These are phyloP conservation scores for Allodekkera sacchari DNA, from an alignment of 805 yeast genomes.

Conservation along the genomic window DNA sequence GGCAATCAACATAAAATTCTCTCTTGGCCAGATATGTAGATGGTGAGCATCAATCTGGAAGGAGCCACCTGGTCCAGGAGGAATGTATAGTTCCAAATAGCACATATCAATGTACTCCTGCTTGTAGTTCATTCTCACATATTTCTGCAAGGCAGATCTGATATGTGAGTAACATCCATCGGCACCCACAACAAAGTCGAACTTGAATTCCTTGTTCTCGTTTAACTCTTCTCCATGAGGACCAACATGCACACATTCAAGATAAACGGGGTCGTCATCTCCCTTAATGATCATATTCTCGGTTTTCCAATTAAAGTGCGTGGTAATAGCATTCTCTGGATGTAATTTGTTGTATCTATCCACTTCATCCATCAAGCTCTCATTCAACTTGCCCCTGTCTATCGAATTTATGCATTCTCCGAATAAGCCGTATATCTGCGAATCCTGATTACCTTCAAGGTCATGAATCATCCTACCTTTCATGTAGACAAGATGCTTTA, in stretches of 20 bases:
- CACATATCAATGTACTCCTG: constrained; percentile 81
- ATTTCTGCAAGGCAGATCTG: constrained; percentile 59
- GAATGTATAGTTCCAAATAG: constrained; percentile 73
- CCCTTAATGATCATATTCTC: constrained; percentile 28
- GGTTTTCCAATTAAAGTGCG: constrained; percentile 53
- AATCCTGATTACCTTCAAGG: constrained; percentile 47
- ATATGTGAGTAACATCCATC: constrained; percentile 81
- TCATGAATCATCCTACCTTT: constrained; percentile 86
- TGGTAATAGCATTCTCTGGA: constrained; percentile 23
- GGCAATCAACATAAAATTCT: constrained; percentile 81
- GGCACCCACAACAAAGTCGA: constrained; percentile 68
- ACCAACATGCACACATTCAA: constrained; percentile 3
- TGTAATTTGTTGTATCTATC: constrained; percentile 29
- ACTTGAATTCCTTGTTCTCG: too few species aligned
- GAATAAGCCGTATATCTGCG: constrained; percentile 70
- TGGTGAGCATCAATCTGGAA: constrained; percentile 64
- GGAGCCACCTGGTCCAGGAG: constrained; percentile 36
- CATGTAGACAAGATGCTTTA: constrained; percentile 71
- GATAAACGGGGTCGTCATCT: constrained; percentile 7
- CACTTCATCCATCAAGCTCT: constrained; percentile 54
- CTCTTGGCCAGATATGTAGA: constrained; percentile 90
- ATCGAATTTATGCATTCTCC: constrained; percentile 85
- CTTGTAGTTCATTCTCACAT: constrained; percentile 55
- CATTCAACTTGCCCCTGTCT: constrained; percentile 65
- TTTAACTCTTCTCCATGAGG: constrained; percentile 2